phyloP scores from a whole-genome alignment of 129 eudicot genomes.

The Helianthus tuberosus region DNA sequence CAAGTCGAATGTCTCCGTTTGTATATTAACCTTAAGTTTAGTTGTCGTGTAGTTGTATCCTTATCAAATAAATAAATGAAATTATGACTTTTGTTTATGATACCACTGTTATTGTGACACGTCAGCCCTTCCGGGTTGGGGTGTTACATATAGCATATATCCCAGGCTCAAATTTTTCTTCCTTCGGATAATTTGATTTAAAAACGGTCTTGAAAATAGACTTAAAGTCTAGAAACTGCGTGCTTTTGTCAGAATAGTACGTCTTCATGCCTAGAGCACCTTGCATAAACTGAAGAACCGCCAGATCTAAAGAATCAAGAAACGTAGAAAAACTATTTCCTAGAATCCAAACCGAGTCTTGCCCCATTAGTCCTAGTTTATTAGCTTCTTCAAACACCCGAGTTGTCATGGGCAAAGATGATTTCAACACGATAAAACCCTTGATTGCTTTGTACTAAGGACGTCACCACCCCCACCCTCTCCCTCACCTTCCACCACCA shows the following conservation, averaged over 20 bases:
- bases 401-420: slow-evolving; percentile 33
- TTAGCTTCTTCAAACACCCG: slow-evolving; percentile 53
- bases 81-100: no score
- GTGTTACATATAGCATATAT: slow-evolving; percentile 46
- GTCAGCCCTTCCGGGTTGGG: no score
- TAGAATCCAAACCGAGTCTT: slow-evolving; percentile 55
- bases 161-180: slow-evolving; percentile 43
- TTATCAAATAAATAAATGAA: no score
- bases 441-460: slow-evolving; percentile 31
- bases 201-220: slow-evolving; percentile 32
- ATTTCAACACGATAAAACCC: slow-evolving; percentile 49
- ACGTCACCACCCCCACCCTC: no score
- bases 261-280: slow-evolving; percentile 53
- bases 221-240: slow-evolving; percentile 34
- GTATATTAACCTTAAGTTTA: no score
- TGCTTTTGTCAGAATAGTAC: slow-evolving; percentile 22
- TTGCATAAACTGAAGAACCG: slow-evolving; percentile 32
- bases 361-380: slow-evolving; percentile 41
- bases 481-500: no score
- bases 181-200: slow-evolving; percentile 37
- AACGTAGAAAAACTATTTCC: slow-evolving; percentile 35
- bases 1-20: no score
- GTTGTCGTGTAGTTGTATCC: no score
- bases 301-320: slow-evolving; percentile 44
- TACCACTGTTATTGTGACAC: no score